Evolutionary conservation across 2,329 filamentous ascomycete species (phyloP), one percentile per base, ranked within the genome.

Genomic region (Cordyceps cateniannulata): DNA sequence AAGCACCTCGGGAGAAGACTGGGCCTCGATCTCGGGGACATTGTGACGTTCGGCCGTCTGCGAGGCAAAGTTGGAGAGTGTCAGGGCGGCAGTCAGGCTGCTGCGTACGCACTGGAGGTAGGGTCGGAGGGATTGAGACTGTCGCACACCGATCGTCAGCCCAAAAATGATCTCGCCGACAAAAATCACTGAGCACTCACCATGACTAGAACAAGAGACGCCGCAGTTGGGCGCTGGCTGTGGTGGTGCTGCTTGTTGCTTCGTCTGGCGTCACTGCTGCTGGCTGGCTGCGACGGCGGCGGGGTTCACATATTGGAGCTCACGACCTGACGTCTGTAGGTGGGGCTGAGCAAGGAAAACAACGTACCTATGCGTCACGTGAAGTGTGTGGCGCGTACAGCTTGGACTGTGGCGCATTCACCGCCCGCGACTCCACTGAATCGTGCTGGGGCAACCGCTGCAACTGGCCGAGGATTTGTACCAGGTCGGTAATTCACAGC

Each of bases 41-140:
- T 99, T 99, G 80, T 98, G 95, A 69, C 95, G 84, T 81, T 99
- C 96, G 60, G 93, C 91, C 50, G 90, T 91, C 78, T 99, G 95
- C 54, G 93, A 98, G 65, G 95, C 93, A 77, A 99, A 99, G 83
- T 99, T 96, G 75, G 92, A 93, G 32, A 72, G 66, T 62, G 91
- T 93, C 67, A 99, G 87, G 66, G 95, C 93, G 66, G 93, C 91
- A 45, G 93, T 98, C 71, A 99, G 84, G 71, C 91, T 96, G 72
- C 90, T 93, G 70, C 95, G 91, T 70, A 98, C 95, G 76, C 91
- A 96, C 81, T 96, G 91, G 68, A 97, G 89, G 79, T 98, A 97
- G 61, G 93, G 93, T 65, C 93, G 90, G 72, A 98, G 85, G 66
- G 93, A 96, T 92, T 97, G 93, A 73, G 93, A 97, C 95, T 89